Percentiles rank a stretch among this genome's conserved stretches.
These are phyloP conservation scores for Plectosphaerella sp. DNA, from an alignment of 2,329 filamentous ascomycete genomes.

Conservation along the genomic window DNA sequence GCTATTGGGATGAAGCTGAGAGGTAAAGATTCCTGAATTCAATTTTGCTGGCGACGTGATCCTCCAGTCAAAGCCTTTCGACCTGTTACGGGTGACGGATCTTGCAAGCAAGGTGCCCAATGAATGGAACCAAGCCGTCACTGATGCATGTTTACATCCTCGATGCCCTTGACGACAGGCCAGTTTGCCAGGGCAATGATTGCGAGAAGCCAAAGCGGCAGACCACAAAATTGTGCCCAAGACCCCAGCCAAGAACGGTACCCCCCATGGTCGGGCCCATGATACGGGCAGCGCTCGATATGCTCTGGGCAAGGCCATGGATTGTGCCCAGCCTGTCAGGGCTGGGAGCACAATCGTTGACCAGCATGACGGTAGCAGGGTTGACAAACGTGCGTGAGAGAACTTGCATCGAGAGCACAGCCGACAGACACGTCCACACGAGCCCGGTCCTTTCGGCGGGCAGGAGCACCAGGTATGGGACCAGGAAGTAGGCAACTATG, in stretches of 20 bases:
- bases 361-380: conserved; percentile 18
- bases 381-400: conserved; percentile 16
- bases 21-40: no score
- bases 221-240: conserved; percentile 15
- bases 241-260: conserved; percentile 16
- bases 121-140: neutral
- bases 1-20: no score
- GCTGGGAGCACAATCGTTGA: conserved; percentile 17
- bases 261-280: conserved; percentile 17
- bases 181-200: conserved; percentile 5
- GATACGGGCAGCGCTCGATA: conserved; percentile 16
- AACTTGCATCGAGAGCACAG: conserved; percentile 13
- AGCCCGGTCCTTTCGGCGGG: conserved; percentile 6
- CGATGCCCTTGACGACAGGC: conserved; percentile 5
- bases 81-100: no score
- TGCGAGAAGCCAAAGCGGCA: conserved; percentile 14
- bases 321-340: conserved; percentile 16
- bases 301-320: conserved; percentile 18
- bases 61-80: no score
- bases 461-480: conserved; percentile 16
- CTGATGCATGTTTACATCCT: conserved; percentile 5
- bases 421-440: conserved; percentile 13
- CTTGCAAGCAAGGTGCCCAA: no score
- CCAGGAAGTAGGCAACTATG: conserved; percentile 13
- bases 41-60: no score